These are phyloP conservation scores for Xylaria flabelliformis DNA, from an alignment of 495 filamentous ascomycete species.

Conservation along the genomic window DNA sequence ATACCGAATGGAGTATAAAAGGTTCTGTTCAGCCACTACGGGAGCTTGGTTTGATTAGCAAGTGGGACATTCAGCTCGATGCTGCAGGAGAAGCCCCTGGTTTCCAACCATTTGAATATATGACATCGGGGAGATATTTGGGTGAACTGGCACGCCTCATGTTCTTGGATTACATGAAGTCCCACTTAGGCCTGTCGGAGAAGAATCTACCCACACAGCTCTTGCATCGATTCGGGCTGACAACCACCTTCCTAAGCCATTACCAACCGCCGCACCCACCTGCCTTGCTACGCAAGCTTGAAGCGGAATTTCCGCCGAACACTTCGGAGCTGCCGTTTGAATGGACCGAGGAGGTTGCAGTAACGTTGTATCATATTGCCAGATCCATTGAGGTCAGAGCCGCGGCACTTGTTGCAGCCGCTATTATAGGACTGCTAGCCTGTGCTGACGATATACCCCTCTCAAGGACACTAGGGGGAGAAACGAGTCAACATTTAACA, in stretches of 20 bases:
- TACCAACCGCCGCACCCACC: slow-evolving; percentile 59
- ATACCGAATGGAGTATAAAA: slow-evolving; percentile 87
- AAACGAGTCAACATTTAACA: slow-evolving; percentile 19
- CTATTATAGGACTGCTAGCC: slow-evolving; percentile 70
- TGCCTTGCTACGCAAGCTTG: slow-evolving; percentile 57
- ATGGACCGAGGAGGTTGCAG: slow-evolving; percentile 65
- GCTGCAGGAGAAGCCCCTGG: slow-evolving; percentile 70
- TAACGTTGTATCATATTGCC: slow-evolving; percentile 65
- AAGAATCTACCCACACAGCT: slow-evolving; percentile 65
- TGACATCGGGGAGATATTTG: slow-evolving; percentile 83
- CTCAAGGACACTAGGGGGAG: slow-evolving; percentile 25
- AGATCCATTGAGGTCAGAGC: slow-evolving; percentile 70
- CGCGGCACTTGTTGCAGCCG: slow-evolving; percentile 73
- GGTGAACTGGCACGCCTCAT: slow-evolving; percentile 81
- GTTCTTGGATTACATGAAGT: slow-evolving; percentile 68
- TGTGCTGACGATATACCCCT: slow-evolving; percentile 67
- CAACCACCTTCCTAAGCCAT: slow-evolving; percentile 75
- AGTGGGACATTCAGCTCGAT: slow-evolving; percentile 75
- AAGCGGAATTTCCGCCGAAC: slow-evolving; percentile 59
- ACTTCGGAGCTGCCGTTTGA: slow-evolving; percentile 52
- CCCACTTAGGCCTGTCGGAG: slow-evolving; percentile 44
- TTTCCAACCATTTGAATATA: slow-evolving; percentile 87
- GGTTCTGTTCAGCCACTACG: slow-evolving; percentile 71
- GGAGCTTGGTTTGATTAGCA: slow-evolving; percentile 68
- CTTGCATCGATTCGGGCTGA: slow-evolving; percentile 66